These are phyloP conservation scores for Hirschfeldia incana DNA, from an alignment of 345 rosid species.

Conservation along the genomic window DNA sequence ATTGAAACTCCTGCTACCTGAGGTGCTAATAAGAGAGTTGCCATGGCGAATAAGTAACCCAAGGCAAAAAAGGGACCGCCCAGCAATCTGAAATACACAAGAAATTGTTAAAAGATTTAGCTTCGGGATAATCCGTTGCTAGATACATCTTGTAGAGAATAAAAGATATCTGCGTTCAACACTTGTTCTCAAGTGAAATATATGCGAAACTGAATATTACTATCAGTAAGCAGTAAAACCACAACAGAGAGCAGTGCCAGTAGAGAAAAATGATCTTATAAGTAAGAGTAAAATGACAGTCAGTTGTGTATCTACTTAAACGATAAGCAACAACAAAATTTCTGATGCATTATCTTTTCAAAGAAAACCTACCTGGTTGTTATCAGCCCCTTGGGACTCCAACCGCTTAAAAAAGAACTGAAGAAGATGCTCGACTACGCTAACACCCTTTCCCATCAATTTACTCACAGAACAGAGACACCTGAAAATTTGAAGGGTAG, in stretches of 20 bases:
- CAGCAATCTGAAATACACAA: slow-evolving; percentile 60
- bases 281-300: slow-evolving; percentile 14
- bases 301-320: neutral
- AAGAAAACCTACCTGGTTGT: slow-evolving; percentile 71
- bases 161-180: slow-evolving; percentile 13
- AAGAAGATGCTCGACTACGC: slow-evolving; percentile 79
- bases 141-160: neutral
- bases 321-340: neutral
- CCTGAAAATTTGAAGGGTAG: slow-evolving; percentile 46
- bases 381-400: slow-evolving; percentile 67
- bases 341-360: slow-evolving; percentile 11
- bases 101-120: slow-evolving; percentile 1
- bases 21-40: slow-evolving; percentile 58
- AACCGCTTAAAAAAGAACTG: slow-evolving; percentile 83
- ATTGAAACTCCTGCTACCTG: slow-evolving; percentile 54
- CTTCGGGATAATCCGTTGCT: slow-evolving; percentile 11
- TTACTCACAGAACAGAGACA: slow-evolving; percentile 87
- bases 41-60: slow-evolving; percentile 98
- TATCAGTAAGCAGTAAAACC: slow-evolving; percentile 4
- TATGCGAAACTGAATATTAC: neutral
- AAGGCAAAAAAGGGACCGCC: slow-evolving; percentile 92
- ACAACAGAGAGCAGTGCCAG: slow-evolving; percentile 1
- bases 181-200: slow-evolving; percentile 3
- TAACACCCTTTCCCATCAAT: slow-evolving; percentile 69
- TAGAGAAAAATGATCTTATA: slow-evolving; percentile 6